Evolutionary conservation across 2,329 filamentous ascomycete genomes (phyloP), one percentile per base, ranked within the genome.

Genomic region (Cercospora janseana): DNA sequence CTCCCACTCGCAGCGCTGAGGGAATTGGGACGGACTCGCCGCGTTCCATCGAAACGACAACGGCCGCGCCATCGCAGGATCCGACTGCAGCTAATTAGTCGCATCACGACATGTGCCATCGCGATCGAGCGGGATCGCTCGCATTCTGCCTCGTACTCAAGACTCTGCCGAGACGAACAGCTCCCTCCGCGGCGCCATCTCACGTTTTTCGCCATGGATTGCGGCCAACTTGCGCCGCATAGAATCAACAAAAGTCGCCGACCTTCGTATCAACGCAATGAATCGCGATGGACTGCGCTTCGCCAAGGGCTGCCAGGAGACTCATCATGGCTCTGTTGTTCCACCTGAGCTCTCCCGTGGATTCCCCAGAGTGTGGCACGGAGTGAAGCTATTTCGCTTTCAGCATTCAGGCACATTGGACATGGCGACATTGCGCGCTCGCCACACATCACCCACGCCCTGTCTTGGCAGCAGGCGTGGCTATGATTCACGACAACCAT

Each of bases 171-270:
- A 45, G 43, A 3, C 21, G n/a, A 13, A 21, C 41, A 44, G 35
- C 35, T 44, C 43, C n/a, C n/a, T 34, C 31, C 31, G 43, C 43
- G 43, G 43, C 29, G 31, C 42, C 26, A 24, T 34, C 26, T 32
- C n/a, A n/a, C n/a, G n/a, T n/a, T n/a, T n/a, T n/a, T n/a, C n/a
- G n/a, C n/a, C n/a, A n/a, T n/a, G 41, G n/a, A 29, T n/a, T 21
- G 5, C 41, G 41, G 24, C 41, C 41, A 44, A 15, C 31, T 44
- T 44, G 24, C 26, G 27, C 41, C 41, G 41, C 23, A 20, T 29
- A 15, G n/a, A 4, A 6, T 7, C 40, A 20, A 4, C 29, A n/a
- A 8, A 21, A 37, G 34, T 37, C 34, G 34, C 34, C 34, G 34
- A 37, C 34, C 10, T n/a, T 37, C 34, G n/a, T 37, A n/a, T n/a